Conservation (phyloP, 768 basidiomycete genomes). For the Collybia sordida region DNA sequence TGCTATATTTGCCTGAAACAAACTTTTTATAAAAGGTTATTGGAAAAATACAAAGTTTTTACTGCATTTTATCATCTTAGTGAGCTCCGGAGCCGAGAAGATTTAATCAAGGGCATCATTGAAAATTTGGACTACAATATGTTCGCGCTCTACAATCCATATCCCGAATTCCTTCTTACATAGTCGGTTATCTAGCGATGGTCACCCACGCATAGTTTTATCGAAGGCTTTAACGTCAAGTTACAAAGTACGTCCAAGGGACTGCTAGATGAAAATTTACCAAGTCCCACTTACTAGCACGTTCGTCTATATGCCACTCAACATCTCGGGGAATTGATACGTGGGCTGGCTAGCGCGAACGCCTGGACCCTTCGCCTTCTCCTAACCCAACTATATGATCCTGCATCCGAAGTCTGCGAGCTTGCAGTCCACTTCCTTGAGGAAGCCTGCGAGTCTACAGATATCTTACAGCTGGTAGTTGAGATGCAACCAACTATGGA, state of each 20-base stretch:
- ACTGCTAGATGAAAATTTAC: background rate
- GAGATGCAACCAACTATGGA: slow-evolving; percentile 95
- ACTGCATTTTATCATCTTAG: slow-evolving; percentile 95
- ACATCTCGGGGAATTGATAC: slow-evolving; percentile 82
- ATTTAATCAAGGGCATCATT: slow-evolving; percentile 88
- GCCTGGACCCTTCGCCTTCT: slow-evolving; percentile 91
- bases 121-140: slow-evolving; percentile 90
- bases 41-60: slow-evolving; percentile 92
- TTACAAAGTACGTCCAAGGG: slow-evolving; percentile 59
- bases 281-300: slow-evolving; percentile 48
- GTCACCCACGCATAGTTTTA: slow-evolving; percentile 89
- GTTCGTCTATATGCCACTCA: slow-evolving; percentile 87
- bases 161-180: slow-evolving; percentile 7
- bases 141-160: slow-evolving; percentile 42
- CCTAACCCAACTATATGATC: slow-evolving; percentile 95
- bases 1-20: background rate
- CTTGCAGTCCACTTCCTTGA: slow-evolving; percentile 87
- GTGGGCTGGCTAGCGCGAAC: slow-evolving; percentile 59
- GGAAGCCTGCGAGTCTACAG: slow-evolving; percentile 83
- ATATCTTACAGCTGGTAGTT: slow-evolving; percentile 86
- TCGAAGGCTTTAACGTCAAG: slow-evolving; percentile 94
- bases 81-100: slow-evolving; percentile 88
- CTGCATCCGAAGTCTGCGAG: slow-evolving; percentile 85
- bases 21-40: slow-evolving; percentile 48
- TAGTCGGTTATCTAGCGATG: slow-evolving; percentile 60